These are phyloP conservation scores for Clathrospora elynae DNA, from an alignment of 2,329 filamentous ascomycete genomes.

Conservation along the genomic window DNA sequence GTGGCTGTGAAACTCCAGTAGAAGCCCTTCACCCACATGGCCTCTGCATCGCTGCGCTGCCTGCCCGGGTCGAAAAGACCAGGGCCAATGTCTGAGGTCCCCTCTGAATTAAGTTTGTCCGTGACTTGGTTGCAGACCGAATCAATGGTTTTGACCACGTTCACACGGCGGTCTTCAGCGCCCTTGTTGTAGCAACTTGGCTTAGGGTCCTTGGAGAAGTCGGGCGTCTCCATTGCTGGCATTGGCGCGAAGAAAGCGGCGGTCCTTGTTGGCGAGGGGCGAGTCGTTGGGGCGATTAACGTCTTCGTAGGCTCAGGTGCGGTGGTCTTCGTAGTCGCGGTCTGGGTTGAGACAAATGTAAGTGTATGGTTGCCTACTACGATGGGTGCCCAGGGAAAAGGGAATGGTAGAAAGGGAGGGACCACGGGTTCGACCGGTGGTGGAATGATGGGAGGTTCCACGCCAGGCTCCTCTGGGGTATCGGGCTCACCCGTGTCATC, in stretches of 20 bases:
- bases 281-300: too few species aligned
- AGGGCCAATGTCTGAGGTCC: not conserved
- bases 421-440: not conserved
- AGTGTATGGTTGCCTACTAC: too few species aligned
- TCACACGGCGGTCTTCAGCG: not conserved
- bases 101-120: not conserved
- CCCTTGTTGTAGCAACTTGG: not conserved
- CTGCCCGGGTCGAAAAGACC: not conserved
- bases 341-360: too few species aligned
- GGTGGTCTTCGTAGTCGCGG: too few species aligned
- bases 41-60: not conserved
- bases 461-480: not conserved
- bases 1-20: too few species aligned
- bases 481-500: not conserved
- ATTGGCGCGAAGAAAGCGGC: too few species aligned
- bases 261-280: not conserved
- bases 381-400: not conserved
- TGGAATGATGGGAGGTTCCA: not conserved
- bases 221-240: not conserved
- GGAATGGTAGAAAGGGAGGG: not conserved
- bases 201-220: not conserved
- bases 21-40: too few species aligned
- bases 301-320: too few species aligned
- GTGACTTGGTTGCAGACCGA: not conserved
- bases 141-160: not conserved